phyloP scores from a whole-genome alignment of 2,329 filamentous ascomycete genomes.

The Thermothelomyces thermophilus region DNA sequence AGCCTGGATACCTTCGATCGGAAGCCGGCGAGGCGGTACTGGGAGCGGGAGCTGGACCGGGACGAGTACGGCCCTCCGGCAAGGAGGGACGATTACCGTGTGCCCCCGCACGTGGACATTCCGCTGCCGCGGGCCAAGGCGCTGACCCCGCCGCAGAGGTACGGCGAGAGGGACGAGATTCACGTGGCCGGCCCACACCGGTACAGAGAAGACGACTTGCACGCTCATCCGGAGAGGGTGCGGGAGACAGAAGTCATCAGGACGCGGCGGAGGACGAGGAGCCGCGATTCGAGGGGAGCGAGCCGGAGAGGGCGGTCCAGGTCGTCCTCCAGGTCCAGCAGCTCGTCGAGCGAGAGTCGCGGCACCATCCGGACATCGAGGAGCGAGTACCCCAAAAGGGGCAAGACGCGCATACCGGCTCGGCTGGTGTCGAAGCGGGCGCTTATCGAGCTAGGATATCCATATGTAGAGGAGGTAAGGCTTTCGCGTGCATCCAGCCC shows the following conservation, averaged over 20 bases:
- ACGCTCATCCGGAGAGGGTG: constrained; percentile 51
- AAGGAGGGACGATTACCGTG: constrained; percentile 39
- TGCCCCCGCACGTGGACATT: constrained; percentile 52
- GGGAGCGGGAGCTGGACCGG: constrained; percentile 34
- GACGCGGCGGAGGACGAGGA: constrained; percentile 39
- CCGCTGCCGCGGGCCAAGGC: constrained; percentile 60
- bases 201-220: constrained; percentile 67
- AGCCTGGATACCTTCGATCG: constrained; percentile 88
- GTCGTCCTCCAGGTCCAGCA: constrained; percentile 37
- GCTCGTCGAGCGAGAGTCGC: constrained; percentile 41
- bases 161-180: constrained; percentile 55
- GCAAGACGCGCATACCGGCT: constrained; percentile 82
- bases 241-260: constrained; percentile 56
- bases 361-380: constrained; percentile 44
- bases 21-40: constrained; percentile 45
- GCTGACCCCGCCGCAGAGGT: constrained; percentile 53
- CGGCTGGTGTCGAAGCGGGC: constrained; percentile 74
- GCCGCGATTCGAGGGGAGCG: constrained; percentile 30
- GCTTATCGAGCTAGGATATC: constrained; percentile 77
- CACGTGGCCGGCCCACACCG: constrained; percentile 59
- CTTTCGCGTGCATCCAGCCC: constrained; percentile 9
- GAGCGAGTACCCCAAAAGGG: constrained; percentile 68
- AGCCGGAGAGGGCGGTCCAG: constrained; percentile 33
- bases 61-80: constrained; percentile 59
- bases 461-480: constrained; percentile 78